Percentiles rank a stretch among this genome's conserved stretches.
phyloP scores from a whole-genome alignment of 192 early-diverging fungal species.

The Spizellomyces sp. region DNA sequence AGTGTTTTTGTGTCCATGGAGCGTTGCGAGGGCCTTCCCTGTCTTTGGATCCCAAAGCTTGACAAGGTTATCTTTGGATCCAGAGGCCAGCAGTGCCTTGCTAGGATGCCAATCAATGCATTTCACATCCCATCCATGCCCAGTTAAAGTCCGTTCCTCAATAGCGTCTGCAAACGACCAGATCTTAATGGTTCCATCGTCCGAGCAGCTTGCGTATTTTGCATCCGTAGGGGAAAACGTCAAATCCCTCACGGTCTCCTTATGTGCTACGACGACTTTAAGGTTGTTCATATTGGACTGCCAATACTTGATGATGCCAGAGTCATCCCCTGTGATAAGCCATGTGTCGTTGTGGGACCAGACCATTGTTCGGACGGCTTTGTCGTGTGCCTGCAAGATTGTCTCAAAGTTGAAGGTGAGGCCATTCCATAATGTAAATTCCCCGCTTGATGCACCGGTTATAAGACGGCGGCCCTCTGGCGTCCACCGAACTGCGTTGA shows the following conservation, averaged over 20 bases:
- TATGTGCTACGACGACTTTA: constrained; percentile 85
- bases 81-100: constrained; percentile 89
- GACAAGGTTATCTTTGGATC: constrained; percentile 93
- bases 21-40: constrained; percentile 78
- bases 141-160: constrained; percentile 78
- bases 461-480: constrained; percentile 94
- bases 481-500: constrained; percentile 95
- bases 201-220: constrained; percentile 93
- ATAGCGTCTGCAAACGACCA: constrained; percentile 89
- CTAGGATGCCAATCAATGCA: constrained; percentile 97
- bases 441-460: constrained; percentile 90
- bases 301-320: constrained; percentile 97
- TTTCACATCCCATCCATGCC: constrained; percentile 97
- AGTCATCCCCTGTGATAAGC: constrained; percentile 92
- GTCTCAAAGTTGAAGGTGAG: constrained; percentile 98
- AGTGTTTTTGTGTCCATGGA: constrained; percentile 95
- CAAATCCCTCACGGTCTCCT: constrained; percentile 86
- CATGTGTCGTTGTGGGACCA: constrained; percentile 97
- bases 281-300: constrained; percentile 94
- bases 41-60: constrained; percentile 98
- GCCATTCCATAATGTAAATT: constrained; percentile 98
- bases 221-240: constrained; percentile 91
- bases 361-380: constrained; percentile 90
- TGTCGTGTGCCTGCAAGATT: constrained; percentile 94
- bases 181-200: constrained; percentile 94